These are phyloP conservation scores for Coemansia sp. DNA, from an alignment of 192 early-diverging fungal genomes.

Conservation along the genomic window DNA sequence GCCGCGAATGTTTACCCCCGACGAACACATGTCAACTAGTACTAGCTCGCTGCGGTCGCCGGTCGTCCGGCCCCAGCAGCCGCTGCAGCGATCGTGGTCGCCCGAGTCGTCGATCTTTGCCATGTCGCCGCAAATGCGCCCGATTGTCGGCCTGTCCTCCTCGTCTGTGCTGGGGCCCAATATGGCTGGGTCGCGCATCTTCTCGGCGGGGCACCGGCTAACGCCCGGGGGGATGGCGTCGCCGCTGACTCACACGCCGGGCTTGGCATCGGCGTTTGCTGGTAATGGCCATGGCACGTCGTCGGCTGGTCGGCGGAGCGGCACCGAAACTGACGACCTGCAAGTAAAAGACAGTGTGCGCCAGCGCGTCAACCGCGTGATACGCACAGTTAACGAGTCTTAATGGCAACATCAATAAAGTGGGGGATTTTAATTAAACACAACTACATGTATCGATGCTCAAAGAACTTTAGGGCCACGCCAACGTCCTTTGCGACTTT, in stretches of 20 bases:
- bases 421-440: neutral
- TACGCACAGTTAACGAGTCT: constrained; percentile 48
- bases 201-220: constrained; percentile 13
- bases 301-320: constrained; percentile 2
- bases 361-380: constrained; percentile 45
- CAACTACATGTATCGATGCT: constrained; percentile 19
- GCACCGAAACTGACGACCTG: constrained; percentile 24
- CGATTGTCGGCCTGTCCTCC: constrained; percentile 34
- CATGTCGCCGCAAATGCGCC: constrained; percentile 37
- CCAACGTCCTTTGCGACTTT: constrained; percentile 36
- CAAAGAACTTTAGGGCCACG: constrained; percentile 33
- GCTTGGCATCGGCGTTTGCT: constrained; percentile 3
- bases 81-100: constrained; percentile 25
- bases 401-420: neutral
- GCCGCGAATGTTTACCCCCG: constrained; percentile 41
- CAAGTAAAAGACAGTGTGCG: constrained; percentile 51
- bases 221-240: constrained; percentile 4
- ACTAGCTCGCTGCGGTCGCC: neutral
- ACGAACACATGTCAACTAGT: constrained; percentile 19
- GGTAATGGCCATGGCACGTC: neutral
- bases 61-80: constrained; percentile 5
- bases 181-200: constrained; percentile 15
- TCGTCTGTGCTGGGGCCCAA: constrained; percentile 21
- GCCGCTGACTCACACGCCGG: constrained; percentile 4
- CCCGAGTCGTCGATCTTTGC: constrained; percentile 11